phyloP scores from a whole-genome alignment of 352 stramenopile species.

The Globisporangium paroecandrum region DNA sequence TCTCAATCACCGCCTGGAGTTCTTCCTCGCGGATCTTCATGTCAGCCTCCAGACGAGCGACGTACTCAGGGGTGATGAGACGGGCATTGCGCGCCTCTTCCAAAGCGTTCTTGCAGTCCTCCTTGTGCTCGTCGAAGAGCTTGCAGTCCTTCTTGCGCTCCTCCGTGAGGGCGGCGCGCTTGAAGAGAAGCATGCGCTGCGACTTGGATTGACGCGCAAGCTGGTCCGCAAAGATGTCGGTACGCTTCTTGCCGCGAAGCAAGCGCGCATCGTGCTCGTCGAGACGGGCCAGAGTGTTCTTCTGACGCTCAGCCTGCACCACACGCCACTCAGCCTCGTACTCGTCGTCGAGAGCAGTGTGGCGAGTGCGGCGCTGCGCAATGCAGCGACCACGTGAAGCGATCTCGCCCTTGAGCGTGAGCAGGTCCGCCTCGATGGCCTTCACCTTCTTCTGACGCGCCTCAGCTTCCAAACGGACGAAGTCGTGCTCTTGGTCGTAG shows the following conservation, averaged over 20 bases:
- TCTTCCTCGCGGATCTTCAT: constrained; percentile 82
- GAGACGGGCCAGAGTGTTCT: constrained; percentile 60
- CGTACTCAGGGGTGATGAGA: constrained; percentile 82
- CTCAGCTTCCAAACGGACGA: constrained; percentile 65
- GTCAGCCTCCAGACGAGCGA: constrained; percentile 77
- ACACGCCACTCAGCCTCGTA: constrained; percentile 86
- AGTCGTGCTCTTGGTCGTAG: constrained; percentile 86
- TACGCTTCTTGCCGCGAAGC: constrained; percentile 77
- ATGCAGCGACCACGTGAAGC: constrained; percentile 62
- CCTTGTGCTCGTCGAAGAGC: constrained; percentile 81
- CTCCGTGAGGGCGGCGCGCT: constrained; percentile 80
- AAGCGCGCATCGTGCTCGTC: constrained; percentile 69
- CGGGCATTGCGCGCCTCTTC: constrained; percentile 68
- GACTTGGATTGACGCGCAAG: constrained; percentile 77
- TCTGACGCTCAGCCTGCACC: constrained; percentile 57
- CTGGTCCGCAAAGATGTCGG: constrained; percentile 79
- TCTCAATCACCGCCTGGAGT: constrained; percentile 71
- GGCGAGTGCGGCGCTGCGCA: constrained; percentile 65
- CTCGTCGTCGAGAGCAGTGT: constrained; percentile 74
- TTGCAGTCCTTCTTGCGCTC: constrained; percentile 78
- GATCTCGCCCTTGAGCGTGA: constrained; percentile 81
- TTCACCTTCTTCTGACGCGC: constrained; percentile 84
- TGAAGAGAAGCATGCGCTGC: constrained; percentile 85
- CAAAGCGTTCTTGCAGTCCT: constrained; percentile 75
- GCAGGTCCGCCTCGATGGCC: constrained; percentile 70